Evolutionary conservation across 2,329 filamentous ascomycete genomes (phyloP), one percentile per base, ranked within the genome.

Genomic region (Colletotrichum chlorophyti): DNA sequence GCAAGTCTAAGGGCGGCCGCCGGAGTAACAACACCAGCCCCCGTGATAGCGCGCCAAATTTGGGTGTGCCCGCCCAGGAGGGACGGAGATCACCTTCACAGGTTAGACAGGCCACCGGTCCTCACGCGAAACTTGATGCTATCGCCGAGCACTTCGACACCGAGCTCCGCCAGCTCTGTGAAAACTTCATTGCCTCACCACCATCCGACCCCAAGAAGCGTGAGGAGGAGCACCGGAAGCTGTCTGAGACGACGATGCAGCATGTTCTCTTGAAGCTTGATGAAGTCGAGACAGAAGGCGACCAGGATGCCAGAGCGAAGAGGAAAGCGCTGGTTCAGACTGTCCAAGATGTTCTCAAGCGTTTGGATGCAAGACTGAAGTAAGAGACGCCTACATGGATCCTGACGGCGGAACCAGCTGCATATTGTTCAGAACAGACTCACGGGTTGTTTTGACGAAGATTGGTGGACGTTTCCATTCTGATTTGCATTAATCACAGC

Each of bases 181-280:
- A 81, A 4, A 74, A 86, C 21, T 94, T 86, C 69, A 80, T 83
- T 17, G 76, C 75, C 6, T 76, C 80, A 8, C 88, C 91, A 10
- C 91, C 91, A 0, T 69, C 73, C 4, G 89, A 92, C 48, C 68
- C 76, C 34, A 87, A 88, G 71, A 91, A 90, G 78, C 79, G 84
- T 46, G 82, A 83, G 12, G 90, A 92, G 29, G 89, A 93, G 68
- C 88, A 94, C 70, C 87, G 89, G 70, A 88, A 84, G 69, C 72
- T 95, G 15, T 87, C 85, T 4, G 91, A 95, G 77, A 91, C 88
- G 5, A 83, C 93, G 34, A 79, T 95, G 79, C 85, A 88, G 61
- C 89, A 93, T 65, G 85, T 93, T 3, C 68, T 94, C 32, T 74
- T 95, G 63, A 94, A 93, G 75, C 73, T 92, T 34, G 91, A 95